Percentiles rank a stretch among this genome's conserved stretches.
These are phyloP conservation scores for Lathyrus tuberosus DNA, from an alignment of 306 rosid species.

Conservation along the genomic window DNA sequence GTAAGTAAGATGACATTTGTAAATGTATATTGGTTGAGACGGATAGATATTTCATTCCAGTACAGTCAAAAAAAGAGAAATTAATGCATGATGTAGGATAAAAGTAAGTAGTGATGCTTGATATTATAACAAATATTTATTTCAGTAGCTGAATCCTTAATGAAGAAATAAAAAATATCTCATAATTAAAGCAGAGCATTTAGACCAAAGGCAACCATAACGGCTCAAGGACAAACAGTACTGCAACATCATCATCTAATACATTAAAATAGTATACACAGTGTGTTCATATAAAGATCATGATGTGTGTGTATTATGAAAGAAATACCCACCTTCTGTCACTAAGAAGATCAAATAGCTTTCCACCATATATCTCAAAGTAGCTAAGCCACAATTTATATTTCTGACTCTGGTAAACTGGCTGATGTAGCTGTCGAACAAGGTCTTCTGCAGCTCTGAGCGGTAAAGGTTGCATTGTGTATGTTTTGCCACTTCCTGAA, in stretches of 20 bases:
- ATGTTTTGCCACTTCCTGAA: slow-evolving; percentile 98
- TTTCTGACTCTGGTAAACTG: slow-evolving; percentile 82
- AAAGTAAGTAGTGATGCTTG: slow-evolving; percentile 15
- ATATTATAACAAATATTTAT: slow-evolving; percentile 5
- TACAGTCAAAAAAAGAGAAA: slow-evolving; percentile 22
- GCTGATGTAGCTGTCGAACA: slow-evolving; percentile 83
- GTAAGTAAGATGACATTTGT: slow-evolving; percentile 18
- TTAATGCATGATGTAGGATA: slow-evolving; percentile 8
- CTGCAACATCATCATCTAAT: slow-evolving; percentile 28
- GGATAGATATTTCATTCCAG: slow-evolving; percentile 29
- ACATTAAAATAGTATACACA: slow-evolving; percentile 29
- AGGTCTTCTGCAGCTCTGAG: slow-evolving; percentile 93
- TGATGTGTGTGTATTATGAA: background rate
- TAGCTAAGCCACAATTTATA: slow-evolving; percentile 99
- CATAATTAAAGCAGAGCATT: slow-evolving; percentile 25
- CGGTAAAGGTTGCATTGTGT: slow-evolving; percentile 98
- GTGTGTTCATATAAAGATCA: slow-evolving; percentile 7
- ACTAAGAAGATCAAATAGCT: slow-evolving; percentile 91
- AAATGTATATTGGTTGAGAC: slow-evolving; percentile 23
- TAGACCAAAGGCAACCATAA: slow-evolving; percentile 20
- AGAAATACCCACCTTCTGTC: slow-evolving; percentile 81
- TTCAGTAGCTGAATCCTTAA: slow-evolving; percentile 6
- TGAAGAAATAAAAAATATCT: slow-evolving; percentile 2
- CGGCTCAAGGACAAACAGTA: slow-evolving; percentile 19
- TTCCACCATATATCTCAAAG: slow-evolving; percentile 99